Evolutionary conservation across 352 stramenopile species (phyloP).

Genomic region (Phytophthora pini): DNA sequence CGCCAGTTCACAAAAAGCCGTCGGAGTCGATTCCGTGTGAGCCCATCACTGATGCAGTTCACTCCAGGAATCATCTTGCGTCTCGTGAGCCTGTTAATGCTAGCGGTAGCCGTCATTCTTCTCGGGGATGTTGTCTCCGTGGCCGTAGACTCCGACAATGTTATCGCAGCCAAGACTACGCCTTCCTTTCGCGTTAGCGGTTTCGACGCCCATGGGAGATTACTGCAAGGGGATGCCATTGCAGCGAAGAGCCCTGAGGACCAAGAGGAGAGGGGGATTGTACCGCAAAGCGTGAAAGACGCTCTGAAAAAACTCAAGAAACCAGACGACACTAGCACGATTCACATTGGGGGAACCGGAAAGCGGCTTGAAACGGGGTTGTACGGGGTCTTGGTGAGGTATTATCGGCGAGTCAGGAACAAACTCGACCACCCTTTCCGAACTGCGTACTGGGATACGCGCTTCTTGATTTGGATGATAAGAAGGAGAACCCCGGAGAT

Average conservation of each 20-base stretch:
- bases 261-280: constrained; percentile 9
- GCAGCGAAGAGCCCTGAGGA: not conserved
- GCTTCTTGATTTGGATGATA: constrained; percentile 17
- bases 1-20: too few relatives aligned
- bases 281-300: not conserved
- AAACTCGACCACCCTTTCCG: not conserved
- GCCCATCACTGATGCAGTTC: not conserved
- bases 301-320: constrained; percentile 10
- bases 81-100: not conserved
- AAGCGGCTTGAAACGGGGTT: not conserved
- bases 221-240: not conserved
- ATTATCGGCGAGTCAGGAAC: not conserved
- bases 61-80: not conserved
- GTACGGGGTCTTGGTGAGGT: not conserved
- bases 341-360: not conserved
- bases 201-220: not conserved
- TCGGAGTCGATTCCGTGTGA: too few relatives aligned
- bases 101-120: not conserved
- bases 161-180: not conserved
- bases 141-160: not conserved
- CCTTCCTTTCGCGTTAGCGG: not conserved
- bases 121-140: not conserved
- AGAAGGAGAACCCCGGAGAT: constrained; percentile 10
- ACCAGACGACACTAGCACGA: constrained; percentile 7
- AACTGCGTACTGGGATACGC: constrained; percentile 6